A percentile compares a stretch with the other conserved stretches of the same genome.
Evolutionary conservation across 805 yeast genomes (phyloP).

Genomic region (Wickerhamomyces bisporus): DNA sequence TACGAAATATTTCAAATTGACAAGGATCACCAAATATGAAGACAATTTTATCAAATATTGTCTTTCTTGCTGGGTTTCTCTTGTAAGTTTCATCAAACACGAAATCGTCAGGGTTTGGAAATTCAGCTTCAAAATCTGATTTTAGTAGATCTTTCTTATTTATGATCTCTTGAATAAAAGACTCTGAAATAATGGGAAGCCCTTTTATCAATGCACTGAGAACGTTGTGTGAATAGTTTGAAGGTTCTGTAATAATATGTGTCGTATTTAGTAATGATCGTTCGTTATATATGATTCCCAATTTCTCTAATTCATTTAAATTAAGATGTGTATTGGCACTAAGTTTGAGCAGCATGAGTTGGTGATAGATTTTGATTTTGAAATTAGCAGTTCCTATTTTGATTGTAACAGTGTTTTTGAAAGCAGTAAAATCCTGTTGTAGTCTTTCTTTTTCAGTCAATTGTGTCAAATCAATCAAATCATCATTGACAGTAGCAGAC

Average conservation of each 20-base stretch:
- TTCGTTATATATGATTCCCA: slow-evolving; percentile 25
- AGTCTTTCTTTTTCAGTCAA: slow-evolving; percentile 4
- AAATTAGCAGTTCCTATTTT: slow-evolving; percentile 15
- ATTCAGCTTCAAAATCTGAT: slow-evolving; percentile 14
- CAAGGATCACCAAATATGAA: slow-evolving; percentile 23
- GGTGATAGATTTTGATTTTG: slow-evolving; percentile 13
- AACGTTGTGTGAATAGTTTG: slow-evolving; percentile 22
- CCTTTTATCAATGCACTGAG: slow-evolving; percentile 27
- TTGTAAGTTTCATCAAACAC: slow-evolving; percentile 20
- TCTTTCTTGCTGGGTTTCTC: slow-evolving; percentile 19
- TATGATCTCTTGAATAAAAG: slow-evolving; percentile 18
- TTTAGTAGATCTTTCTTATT: slow-evolving; percentile 10
- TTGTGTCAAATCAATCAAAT: background rate
- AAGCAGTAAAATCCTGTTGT: background rate
- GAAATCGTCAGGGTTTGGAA: slow-evolving; percentile 23
- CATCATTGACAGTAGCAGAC: slow-evolving; percentile 6
- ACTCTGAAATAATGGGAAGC: slow-evolving; percentile 26
- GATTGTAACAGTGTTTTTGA: slow-evolving; percentile 5
- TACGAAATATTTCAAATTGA: slow-evolving; percentile 19
- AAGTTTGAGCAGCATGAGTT: slow-evolving; percentile 8
- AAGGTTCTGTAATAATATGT: slow-evolving; percentile 19
- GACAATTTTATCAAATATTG: slow-evolving; percentile 18
- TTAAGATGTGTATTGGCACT: slow-evolving; percentile 9
- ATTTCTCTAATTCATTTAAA: slow-evolving; percentile 12
- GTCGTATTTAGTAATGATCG: slow-evolving; percentile 19